Conservation (phyloP, 2,329 filamentous ascomycete genomes). For the Cladosporium sp. region DNA sequence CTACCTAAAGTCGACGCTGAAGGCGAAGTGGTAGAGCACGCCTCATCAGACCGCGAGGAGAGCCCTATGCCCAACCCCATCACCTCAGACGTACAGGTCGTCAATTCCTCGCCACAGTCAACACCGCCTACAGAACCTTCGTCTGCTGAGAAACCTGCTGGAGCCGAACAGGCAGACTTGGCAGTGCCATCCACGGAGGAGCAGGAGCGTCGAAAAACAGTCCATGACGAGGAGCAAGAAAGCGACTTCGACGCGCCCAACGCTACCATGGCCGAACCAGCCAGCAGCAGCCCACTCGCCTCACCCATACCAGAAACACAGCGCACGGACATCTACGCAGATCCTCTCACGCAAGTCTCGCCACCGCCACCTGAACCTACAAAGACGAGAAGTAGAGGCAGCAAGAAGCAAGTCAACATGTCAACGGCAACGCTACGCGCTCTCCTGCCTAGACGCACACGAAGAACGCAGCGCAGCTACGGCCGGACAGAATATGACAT, state of each 20-base stretch:
- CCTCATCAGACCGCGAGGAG: conserved; percentile 17
- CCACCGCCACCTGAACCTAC: conserved; percentile 14
- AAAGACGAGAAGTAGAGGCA: conserved; percentile 14
- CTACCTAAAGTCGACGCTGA: conserved; percentile 8
- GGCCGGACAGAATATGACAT: conserved; percentile 36
- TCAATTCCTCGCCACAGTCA: conserved; percentile 29
- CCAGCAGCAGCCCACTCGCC: conserved; percentile 34
- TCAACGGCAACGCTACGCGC: conserved; percentile 41
- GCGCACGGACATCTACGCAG: conserved; percentile 12
- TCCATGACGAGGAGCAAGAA: conserved; percentile 19
- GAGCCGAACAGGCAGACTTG: conserved; percentile 22
- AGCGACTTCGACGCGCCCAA: conserved; percentile 29
- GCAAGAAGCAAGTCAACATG: conserved; percentile 22
- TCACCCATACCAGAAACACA: conserved; percentile 11
- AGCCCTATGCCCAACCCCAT: conserved; percentile 15
- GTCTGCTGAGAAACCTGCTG: conserved; percentile 19
- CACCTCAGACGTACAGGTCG: conserved; percentile 26
- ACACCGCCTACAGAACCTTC: conserved; percentile 26
- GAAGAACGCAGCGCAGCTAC: conserved; percentile 17
- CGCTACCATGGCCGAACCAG: conserved; percentile 39
- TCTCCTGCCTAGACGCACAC: conserved; percentile 38
- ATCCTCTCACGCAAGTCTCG: conserved; percentile 22
- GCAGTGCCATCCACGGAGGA: conserved; percentile 28
- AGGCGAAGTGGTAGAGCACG: conserved; percentile 8
- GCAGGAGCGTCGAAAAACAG: conserved; percentile 10